These are phyloP conservation scores for Diddensiella caesifluorescens DNA, from an alignment of 805 yeast genomes.

Conservation along the genomic window DNA sequence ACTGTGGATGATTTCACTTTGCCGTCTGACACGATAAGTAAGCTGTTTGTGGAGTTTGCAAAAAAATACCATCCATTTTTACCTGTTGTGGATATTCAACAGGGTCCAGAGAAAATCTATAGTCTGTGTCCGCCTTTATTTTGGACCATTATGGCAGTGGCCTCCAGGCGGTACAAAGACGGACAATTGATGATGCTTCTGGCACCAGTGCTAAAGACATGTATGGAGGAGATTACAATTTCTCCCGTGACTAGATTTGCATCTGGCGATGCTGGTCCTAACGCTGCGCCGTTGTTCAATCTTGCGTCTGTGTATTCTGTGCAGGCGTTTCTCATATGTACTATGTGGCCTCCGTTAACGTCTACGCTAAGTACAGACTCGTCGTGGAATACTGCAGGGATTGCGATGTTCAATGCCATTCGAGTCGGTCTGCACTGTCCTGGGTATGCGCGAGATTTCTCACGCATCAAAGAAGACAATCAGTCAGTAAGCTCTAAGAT, in stretches of 20 bases:
- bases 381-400: conserved; percentile 91
- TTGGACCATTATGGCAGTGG: conserved; percentile 88
- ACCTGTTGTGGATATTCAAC: conserved; percentile 77
- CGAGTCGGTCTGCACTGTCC: conserved; percentile 87
- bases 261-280: conserved; percentile 47
- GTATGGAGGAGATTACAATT: conserved; percentile 81
- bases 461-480: conserved; percentile 43
- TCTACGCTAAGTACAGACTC: conserved; percentile 94
- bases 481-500: conserved; percentile 32
- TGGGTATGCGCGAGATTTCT: conserved; percentile 48
- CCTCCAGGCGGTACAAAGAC: conserved; percentile 54
- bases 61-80: conserved; percentile 75
- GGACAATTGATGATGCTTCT: conserved; percentile 50
- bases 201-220: conserved; percentile 65
- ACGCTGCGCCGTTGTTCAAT: conserved; percentile 41
- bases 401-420: conserved; percentile 88
- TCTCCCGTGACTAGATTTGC: conserved; percentile 78
- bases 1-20: conserved; percentile 64
- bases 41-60: conserved; percentile 64
- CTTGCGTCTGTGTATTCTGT: conserved; percentile 91
- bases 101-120: conserved; percentile 79
- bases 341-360: conserved; percentile 95
- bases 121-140: conserved; percentile 80
- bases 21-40: conserved; percentile 53
- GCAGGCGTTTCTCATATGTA: conserved; percentile 82